phyloP scores from a whole-genome alignment of 2,329 filamentous ascomycete species.

The Ceratocystis cacaofunesta region DNA sequence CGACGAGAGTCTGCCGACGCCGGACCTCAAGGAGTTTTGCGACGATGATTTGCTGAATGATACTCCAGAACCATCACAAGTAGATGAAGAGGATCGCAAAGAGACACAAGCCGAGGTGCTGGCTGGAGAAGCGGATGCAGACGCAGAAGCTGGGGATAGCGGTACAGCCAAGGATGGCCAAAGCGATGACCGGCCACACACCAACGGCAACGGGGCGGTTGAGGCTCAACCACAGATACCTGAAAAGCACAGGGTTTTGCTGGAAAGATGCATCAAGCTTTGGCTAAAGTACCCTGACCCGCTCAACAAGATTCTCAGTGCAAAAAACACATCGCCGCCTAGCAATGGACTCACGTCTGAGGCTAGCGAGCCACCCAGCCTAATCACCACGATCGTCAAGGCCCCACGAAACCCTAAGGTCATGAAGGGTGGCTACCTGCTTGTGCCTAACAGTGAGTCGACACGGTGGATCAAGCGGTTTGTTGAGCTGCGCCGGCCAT shows the following conservation, averaged over 20 bases:
- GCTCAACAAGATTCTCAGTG: constrained; percentile 38
- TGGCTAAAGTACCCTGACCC: constrained; percentile 50
- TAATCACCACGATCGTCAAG: constrained; percentile 61
- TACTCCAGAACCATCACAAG: constrained; percentile 38
- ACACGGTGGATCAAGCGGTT: constrained; percentile 84
- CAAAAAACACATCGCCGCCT: constrained; percentile 53
- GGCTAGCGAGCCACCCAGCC: constrained; percentile 40
- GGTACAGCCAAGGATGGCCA: background rate
- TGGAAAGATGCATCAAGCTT: constrained; percentile 45
- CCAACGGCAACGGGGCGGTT: background rate
- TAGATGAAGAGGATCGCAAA: constrained; percentile 24
- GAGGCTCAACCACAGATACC: constrained; percentile 14
- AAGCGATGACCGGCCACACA: background rate
- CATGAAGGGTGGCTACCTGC: constrained; percentile 74
- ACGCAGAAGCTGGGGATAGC: background rate
- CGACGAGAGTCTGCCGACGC: constrained; percentile 21
- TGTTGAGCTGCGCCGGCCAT: constrained; percentile 79
- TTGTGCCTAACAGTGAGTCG: constrained; percentile 68
- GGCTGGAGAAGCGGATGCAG: constrained; percentile 19
- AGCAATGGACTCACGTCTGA: constrained; percentile 41
- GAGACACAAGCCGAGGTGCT: constrained; percentile 19
- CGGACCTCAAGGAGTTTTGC: constrained; percentile 16
- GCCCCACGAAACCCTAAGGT: constrained; percentile 68
- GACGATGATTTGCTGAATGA: constrained; percentile 45
- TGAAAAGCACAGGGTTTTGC: constrained; percentile 31